Conservation (phyloP, 2,329 filamentous ascomycete species). For the Lasiodiplodia citricola region DNA sequence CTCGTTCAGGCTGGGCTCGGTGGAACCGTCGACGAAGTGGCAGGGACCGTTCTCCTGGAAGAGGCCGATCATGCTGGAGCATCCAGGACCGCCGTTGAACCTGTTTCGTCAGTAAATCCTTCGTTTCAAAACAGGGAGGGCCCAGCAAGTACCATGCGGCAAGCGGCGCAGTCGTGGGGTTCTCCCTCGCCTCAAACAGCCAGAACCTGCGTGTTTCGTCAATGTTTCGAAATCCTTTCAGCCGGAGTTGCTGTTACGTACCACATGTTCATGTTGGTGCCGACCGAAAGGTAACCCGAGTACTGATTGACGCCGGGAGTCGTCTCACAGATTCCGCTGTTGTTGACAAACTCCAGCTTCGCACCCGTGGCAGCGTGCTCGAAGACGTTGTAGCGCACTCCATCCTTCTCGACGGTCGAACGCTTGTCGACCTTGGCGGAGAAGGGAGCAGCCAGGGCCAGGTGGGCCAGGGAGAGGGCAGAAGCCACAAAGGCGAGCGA, state of each 20-base stretch:
- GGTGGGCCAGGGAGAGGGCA: constrained; percentile 26
- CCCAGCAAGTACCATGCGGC: constrained; percentile 1
- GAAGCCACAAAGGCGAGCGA: constrained; percentile 30
- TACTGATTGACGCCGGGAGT: constrained; percentile 44
- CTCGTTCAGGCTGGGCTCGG: constrained; percentile 51
- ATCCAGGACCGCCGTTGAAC: constrained; percentile 24
- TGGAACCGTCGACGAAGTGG: constrained; percentile 46
- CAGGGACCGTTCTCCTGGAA: constrained; percentile 50
- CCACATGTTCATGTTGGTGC: constrained; percentile 46
- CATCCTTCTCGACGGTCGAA: constrained; percentile 33
- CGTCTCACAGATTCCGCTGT: constrained; percentile 52
- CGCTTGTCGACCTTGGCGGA: constrained; percentile 32
- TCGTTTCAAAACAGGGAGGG: not conserved
- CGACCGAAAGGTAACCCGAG: constrained; percentile 44
- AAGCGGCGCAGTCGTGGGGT: constrained; percentile 56
- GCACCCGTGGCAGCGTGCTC: constrained; percentile 38
- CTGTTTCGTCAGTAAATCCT: constrained; percentile 49
- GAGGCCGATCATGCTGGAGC: constrained; percentile 22
- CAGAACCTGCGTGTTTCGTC: constrained; percentile 39
- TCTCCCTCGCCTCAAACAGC: constrained; percentile 56
- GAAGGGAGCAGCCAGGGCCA: constrained; percentile 30
- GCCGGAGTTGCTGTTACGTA: not conserved
- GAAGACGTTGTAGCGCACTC: constrained; percentile 37
- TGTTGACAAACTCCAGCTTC: constrained; percentile 36
- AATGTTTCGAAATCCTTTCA: not conserved